Conservation (phyloP, 1,284 basidiomycete species). For the Cystobasidium sp. region DNA sequence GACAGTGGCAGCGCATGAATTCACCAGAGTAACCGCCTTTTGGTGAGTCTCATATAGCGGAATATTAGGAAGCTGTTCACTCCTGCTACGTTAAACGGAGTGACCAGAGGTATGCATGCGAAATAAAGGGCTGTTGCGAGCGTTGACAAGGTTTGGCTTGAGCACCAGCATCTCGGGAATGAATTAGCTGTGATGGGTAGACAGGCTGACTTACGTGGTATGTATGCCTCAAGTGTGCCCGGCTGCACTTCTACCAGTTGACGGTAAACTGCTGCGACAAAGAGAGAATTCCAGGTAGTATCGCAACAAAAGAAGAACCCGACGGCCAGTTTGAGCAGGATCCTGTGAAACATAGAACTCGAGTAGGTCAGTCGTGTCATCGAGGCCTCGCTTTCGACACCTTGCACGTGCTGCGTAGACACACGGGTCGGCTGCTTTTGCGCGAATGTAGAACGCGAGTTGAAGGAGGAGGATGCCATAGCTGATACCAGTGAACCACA, state of each 20-base stretch:
- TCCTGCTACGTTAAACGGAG: background rate
- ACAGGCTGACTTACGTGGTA: background rate
- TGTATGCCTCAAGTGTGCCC: background rate
- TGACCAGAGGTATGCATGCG: background rate
- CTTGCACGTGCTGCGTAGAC: background rate
- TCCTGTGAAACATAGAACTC: background rate
- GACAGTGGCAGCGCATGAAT: no score
- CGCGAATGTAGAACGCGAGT: background rate
- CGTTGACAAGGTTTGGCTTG: no score
- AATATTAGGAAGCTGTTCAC: slow-evolving; percentile 6
- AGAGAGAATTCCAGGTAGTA: background rate
- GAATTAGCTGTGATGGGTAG: background rate
- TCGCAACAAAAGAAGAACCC: slow-evolving; percentile 1
- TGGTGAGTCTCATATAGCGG: background rate
- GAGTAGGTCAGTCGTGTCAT: no score
- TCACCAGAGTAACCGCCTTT: background rate
- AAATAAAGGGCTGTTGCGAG: background rate
- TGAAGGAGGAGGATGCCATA: slow-evolving; percentile 4
- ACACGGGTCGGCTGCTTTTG: background rate
- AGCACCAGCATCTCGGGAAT: background rate
- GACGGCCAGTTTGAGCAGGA: background rate
- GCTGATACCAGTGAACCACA: slow-evolving; percentile 3
- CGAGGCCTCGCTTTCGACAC: no score
- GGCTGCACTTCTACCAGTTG: background rate
- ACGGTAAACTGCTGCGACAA: background rate